Evolutionary conservation across 2,329 filamentous ascomycete species (phyloP).

Genomic region (Cordyceps javanica): DNA sequence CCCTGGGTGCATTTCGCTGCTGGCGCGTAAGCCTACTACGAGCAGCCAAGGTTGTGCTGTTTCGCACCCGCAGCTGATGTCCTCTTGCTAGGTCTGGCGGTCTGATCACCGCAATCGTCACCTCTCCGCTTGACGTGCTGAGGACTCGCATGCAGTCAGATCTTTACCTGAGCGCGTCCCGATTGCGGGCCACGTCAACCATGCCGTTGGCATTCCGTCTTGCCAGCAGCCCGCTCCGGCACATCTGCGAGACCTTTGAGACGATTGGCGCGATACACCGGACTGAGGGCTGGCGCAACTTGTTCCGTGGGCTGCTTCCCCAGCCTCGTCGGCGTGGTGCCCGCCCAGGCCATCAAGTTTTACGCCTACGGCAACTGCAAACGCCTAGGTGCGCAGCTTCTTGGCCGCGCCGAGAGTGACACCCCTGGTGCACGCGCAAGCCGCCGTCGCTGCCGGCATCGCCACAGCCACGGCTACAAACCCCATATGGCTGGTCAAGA

Average conservation of each 20-base stretch:
- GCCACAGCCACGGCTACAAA: conserved; percentile 88
- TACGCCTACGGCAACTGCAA: conserved; percentile 92
- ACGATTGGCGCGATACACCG: conserved; percentile 77
- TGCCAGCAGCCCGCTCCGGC: conserved; percentile 59
- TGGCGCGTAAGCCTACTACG: conserved; percentile 57
- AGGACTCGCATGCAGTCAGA: conserved; percentile 92
- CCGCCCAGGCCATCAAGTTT: conserved; percentile 88
- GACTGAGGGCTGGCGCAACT: conserved; percentile 75
- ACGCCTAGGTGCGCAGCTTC: conserved; percentile 65
- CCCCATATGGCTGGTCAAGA: conserved; percentile 96
- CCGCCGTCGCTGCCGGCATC: conserved; percentile 72
- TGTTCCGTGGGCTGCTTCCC: conserved; percentile 92
- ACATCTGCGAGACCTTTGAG: conserved; percentile 79
- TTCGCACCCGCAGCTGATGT: not conserved
- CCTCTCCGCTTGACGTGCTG: conserved; percentile 85
- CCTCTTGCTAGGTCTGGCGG: conserved; percentile 60
- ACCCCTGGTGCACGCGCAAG: conserved; percentile 71
- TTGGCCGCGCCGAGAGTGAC: conserved; percentile 63
- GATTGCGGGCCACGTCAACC: conserved; percentile 53
- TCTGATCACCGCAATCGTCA: conserved; percentile 81
- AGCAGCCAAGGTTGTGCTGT: not conserved
- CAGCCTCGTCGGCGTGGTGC: conserved; percentile 83
- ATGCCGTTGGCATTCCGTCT: conserved; percentile 52
- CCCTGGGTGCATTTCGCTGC: conserved; percentile 83
- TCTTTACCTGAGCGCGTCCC: conserved; percentile 82